Evolutionary conservation across 2,329 filamentous ascomycete species (phyloP), one percentile per base, ranked within the genome.

Genomic region (Phialophora tarda): DNA sequence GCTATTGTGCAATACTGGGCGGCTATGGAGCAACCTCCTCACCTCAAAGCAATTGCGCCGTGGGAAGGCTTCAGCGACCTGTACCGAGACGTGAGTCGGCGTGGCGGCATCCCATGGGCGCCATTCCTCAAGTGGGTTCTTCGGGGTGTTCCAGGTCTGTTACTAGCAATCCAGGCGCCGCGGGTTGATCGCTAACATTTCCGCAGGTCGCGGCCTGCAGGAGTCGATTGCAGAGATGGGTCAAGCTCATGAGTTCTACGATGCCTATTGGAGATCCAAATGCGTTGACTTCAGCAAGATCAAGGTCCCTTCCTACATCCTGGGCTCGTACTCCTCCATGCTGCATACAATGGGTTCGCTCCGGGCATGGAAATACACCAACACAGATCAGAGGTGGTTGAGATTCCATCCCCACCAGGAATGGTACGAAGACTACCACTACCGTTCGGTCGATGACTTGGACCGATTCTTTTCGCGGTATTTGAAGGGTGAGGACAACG

Each of bases 61-160:
- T 82, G 81, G 82, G 82, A 85, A 71, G 82, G 80, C 8, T 79
- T 74, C 50, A 78, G 77, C 0, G 83, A 84, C 66, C 68, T 83
- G 3, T 84, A 82, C 65, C 78, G 81, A 1, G 82, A 84, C 66
- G 77, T 80, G 32, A 80, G 83, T 67, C 76, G 75, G 32, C 77
- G 82, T 2, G 82, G 82, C 14, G 81, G 81, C 1, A 64, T 69
- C 3, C 60, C 60, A 11, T 65, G 59, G 61, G 53, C 61, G 6
- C 61, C 65, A 1, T 67, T 67, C 41, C 24, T 64, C 21, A 60
- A 61, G 26, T 67, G 65, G 62, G 65, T 67, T 6, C 62, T 67
- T 7, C 14, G 60, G 57, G 65, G 65, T 24, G 47, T 67, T 21
- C 65, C 65, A 57, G 65, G 62, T 53, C 32, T 11, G 32, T 34